These are phyloP conservation scores for Pythium diclinum DNA, from an alignment of 352 stramenopile genomes.

Conservation along the genomic window DNA sequence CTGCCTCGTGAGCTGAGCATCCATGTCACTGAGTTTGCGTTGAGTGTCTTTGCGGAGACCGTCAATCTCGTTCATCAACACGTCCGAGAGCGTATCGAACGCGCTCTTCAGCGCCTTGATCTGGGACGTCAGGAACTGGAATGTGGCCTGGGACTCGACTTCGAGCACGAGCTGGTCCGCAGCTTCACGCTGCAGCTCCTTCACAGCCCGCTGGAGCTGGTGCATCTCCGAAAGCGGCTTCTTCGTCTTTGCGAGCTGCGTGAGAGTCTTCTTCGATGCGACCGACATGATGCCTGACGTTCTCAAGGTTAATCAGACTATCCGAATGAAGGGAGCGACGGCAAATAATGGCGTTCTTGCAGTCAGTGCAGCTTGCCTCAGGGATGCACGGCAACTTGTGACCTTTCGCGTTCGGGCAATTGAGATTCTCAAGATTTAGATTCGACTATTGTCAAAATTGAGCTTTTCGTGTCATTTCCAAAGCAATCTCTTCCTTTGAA, in stretches of 20 bases:
- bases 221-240: slow-evolving; percentile 82
- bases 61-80: slow-evolving; percentile 73
- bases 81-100: slow-evolving; percentile 80
- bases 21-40: slow-evolving; percentile 55
- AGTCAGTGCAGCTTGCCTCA: neutral
- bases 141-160: slow-evolving; percentile 78
- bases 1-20: slow-evolving; percentile 61
- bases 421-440: slow-evolving; percentile 13
- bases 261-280: slow-evolving; percentile 50
- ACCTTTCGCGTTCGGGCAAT: slow-evolving; percentile 7
- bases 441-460: slow-evolving; percentile 10
- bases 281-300: slow-evolving; percentile 33
- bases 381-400: slow-evolving; percentile 4
- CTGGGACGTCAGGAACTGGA: slow-evolving; percentile 79
- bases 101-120: slow-evolving; percentile 66
- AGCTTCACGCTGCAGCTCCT: slow-evolving; percentile 70
- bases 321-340: neutral
- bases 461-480: neutral
- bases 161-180: slow-evolving; percentile 73
- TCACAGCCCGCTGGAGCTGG: slow-evolving; percentile 72
- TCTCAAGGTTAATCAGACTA: neutral
- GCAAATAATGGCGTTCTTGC: neutral
- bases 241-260: slow-evolving; percentile 69
- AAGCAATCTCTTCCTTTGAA: neutral
- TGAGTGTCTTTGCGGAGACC: slow-evolving; percentile 63